Percentiles rank a stretch among this genome's conserved stretches.
These are phyloP conservation scores for Colletotrichum camelliae DNA, from an alignment of 2,329 filamentous ascomycete genomes.

Conservation along the genomic window DNA sequence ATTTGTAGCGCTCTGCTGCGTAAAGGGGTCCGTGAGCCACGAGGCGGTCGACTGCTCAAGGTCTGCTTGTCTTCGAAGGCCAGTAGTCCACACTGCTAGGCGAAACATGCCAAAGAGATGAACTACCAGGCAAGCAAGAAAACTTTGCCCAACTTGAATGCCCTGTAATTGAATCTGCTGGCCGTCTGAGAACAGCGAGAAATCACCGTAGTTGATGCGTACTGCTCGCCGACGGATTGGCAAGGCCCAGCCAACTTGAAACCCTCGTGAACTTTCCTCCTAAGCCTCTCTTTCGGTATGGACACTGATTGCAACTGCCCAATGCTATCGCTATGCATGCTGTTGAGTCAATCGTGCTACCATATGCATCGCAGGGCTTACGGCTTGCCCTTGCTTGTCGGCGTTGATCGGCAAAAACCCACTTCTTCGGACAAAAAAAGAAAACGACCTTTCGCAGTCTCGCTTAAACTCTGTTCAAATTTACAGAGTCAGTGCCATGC, in stretches of 20 bases:
- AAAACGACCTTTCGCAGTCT: background rate
- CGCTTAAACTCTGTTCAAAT: background rate
- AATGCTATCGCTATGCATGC: background rate
- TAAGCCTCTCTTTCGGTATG: background rate
- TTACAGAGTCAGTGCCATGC: background rate
- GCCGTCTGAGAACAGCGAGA: background rate
- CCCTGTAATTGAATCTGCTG: background rate
- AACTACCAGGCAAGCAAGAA: background rate
- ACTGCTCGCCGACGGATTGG: background rate
- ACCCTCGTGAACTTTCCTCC: background rate
- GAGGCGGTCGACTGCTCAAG: background rate
- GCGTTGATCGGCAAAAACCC: background rate
- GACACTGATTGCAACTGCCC: background rate
- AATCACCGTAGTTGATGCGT: background rate
- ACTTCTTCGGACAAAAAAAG: background rate
- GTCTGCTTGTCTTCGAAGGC: background rate
- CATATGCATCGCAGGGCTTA: background rate
- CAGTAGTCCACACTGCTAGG: background rate
- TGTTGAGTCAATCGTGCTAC: background rate
- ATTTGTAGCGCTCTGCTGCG: background rate
- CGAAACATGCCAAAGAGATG: background rate
- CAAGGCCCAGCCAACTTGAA: background rate
- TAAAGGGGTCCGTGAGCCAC: background rate
- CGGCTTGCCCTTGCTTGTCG: background rate
- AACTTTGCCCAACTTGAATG: background rate